Evolutionary conservation across 768 basidiomycete species (phyloP).

Genomic region (Scleroderma bovista): DNA sequence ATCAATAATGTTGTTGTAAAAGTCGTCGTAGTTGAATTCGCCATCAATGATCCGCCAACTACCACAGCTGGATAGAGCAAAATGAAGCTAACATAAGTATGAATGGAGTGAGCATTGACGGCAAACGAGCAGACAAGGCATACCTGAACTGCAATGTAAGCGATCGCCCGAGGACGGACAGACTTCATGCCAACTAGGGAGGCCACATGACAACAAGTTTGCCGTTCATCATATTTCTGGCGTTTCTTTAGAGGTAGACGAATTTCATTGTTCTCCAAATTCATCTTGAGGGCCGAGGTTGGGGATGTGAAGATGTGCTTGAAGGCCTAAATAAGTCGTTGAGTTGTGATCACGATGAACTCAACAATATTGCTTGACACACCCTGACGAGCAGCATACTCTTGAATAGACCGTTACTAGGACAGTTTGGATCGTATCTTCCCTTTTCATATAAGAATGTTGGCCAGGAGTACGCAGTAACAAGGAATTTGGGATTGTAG

Average conservation of each 20-base stretch:
- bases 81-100: too few species aligned
- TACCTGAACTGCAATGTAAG: slow-evolving; percentile 23
- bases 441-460: slow-evolving; percentile 11
- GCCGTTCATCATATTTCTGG: not conserved
- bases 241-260: not conserved
- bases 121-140: too few species aligned
- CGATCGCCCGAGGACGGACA: slow-evolving; percentile 15
- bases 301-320: slow-evolving; percentile 16
- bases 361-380: slow-evolving; percentile 7
- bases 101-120: too few species aligned
- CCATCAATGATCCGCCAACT: too few species aligned
- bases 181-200: slow-evolving; percentile 3
- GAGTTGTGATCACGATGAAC: not conserved
- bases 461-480: slow-evolving; percentile 15
- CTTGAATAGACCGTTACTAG: slow-evolving; percentile 14
- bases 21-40: too few species aligned
- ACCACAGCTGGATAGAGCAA: too few species aligned
- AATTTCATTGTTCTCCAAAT: not conserved
- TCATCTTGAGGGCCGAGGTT: slow-evolving; percentile 1
- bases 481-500: slow-evolving; percentile 10
- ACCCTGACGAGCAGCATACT: slow-evolving; percentile 10
- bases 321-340: slow-evolving; percentile 7
- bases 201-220: slow-evolving; percentile 7
- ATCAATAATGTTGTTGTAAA: too few species aligned
- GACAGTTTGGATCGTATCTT: slow-evolving; percentile 5